phyloP scores from a whole-genome alignment of 148 eudicot genomes.

The Rhododendron vialii region DNA sequence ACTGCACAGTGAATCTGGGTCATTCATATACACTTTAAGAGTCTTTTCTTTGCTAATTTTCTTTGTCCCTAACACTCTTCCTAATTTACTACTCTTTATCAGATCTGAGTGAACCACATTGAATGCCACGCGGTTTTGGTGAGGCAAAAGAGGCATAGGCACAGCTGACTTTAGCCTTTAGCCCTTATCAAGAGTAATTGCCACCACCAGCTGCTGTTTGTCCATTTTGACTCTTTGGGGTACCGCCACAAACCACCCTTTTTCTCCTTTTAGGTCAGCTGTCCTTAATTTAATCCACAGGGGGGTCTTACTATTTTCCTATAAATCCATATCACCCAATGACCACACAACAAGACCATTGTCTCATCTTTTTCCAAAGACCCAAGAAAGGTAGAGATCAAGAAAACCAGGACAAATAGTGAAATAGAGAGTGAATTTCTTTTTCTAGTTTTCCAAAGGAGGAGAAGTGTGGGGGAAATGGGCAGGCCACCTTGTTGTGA shows the following conservation, averaged over 20 bases:
- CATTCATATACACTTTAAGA: too few relatives aligned
- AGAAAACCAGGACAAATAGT: neutral
- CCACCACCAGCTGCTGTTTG: slow-evolving; percentile 13
- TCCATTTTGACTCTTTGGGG: slow-evolving; percentile 24
- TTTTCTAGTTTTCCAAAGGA: neutral
- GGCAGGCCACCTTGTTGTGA: slow-evolving; percentile 93
- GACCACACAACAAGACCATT: slow-evolving; percentile 2
- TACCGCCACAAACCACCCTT: neutral
- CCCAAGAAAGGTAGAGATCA: neutral
- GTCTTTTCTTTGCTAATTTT: too few relatives aligned
- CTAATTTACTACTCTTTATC: neutral
- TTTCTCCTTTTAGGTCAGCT: slow-evolving; percentile 18
- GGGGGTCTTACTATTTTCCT: neutral
- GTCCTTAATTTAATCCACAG: neutral
- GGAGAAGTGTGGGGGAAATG: slow-evolving; percentile 17
- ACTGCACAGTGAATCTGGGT: too few relatives aligned
- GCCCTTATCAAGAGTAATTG: slow-evolving; percentile 14
- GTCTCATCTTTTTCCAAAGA: slow-evolving; percentile 8
- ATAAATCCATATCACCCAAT: neutral
- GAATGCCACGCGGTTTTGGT: slow-evolving; percentile 37
- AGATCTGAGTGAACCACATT: neutral
- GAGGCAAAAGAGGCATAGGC: slow-evolving; percentile 14
- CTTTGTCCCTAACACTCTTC: too few relatives aligned
- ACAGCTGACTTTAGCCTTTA: slow-evolving; percentile 19
- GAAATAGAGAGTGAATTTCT: slow-evolving; percentile 11